A percentile compares a stretch with the other conserved stretches of the same genome.
Evolutionary conservation across 202 grass and related monocot species (phyloP).

Genomic region (Eragrostis tef): DNA sequence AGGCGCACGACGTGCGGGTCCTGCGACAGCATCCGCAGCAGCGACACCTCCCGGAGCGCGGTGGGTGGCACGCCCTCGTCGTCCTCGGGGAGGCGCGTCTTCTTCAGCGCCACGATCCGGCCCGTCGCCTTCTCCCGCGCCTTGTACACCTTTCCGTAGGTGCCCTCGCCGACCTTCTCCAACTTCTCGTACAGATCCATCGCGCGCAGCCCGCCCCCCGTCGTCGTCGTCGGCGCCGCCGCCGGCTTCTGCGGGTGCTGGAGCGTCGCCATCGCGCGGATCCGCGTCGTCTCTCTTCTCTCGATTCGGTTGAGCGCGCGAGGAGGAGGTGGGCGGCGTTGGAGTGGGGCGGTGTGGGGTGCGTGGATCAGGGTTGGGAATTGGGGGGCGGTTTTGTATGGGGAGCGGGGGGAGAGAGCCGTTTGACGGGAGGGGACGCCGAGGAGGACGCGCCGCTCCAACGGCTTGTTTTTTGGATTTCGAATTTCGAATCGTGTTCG

Average conservation of each 20-base stretch:
- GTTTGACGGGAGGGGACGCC: constrained; percentile 33
- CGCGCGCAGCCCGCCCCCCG: constrained; percentile 51
- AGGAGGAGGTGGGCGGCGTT: not conserved
- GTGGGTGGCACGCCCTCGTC: constrained; percentile 96
- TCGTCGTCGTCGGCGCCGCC: not conserved
- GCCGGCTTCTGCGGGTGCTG: constrained; percentile 35
- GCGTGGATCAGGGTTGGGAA: constrained; percentile 12
- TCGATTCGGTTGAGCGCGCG: not conserved
- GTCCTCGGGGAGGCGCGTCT: constrained; percentile 94
- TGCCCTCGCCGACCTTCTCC: constrained; percentile 98
- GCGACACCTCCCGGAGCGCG: constrained; percentile 88
- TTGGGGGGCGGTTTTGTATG: constrained; percentile 39
- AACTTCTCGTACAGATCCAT: constrained; percentile 99
- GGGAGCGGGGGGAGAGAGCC: constrained; percentile 38
- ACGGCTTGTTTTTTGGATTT: constrained; percentile 43
- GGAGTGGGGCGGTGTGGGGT: not conserved
- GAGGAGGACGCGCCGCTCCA: constrained; percentile 30
- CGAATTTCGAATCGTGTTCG: constrained; percentile 45
- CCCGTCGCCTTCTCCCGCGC: constrained; percentile 87
- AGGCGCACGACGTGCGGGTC: constrained; percentile 90
- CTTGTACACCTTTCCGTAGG: constrained; percentile 99
- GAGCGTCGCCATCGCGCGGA: constrained; percentile 44
- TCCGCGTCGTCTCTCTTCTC: not conserved
- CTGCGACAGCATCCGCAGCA: constrained; percentile 93
- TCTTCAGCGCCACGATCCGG: constrained; percentile 96